phyloP scores from a whole-genome alignment of 1,139 yeast genomes.

The Wickerhamomyces sp. region DNA sequence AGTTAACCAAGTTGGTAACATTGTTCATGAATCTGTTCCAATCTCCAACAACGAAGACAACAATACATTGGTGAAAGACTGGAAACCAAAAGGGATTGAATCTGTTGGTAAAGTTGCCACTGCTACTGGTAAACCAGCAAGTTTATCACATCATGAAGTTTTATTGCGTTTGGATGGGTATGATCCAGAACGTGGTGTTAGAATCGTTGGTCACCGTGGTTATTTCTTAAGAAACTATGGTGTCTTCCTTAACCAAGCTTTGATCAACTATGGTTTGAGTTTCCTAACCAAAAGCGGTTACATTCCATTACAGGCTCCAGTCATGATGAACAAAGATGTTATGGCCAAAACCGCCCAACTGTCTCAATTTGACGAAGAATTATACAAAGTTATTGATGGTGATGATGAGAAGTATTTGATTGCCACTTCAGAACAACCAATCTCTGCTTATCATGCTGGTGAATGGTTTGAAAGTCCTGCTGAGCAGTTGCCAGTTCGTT shows the following conservation, averaged over 20 bases:
- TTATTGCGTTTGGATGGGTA: conserved; percentile 92
- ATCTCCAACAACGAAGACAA: conserved; percentile 85
- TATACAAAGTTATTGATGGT: conserved; percentile 95
- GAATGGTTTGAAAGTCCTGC: conserved; percentile 99
- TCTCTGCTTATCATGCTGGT: conserved; percentile 93
- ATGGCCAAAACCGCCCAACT: conserved; percentile 99
- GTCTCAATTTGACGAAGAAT: conserved; percentile 96
- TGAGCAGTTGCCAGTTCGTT: conserved; percentile 92
- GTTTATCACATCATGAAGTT: conserved; percentile 91
- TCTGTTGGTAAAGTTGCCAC: conserved; percentile 61
- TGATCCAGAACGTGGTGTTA: conserved; percentile 98
- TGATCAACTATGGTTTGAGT: conserved; percentile 89
- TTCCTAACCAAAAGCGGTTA: conserved; percentile 79
- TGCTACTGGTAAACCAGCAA: conserved; percentile 71
- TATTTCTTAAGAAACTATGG: conserved; percentile 93
- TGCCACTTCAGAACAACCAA: conserved; percentile 99
- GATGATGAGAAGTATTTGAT: conserved; percentile 95
- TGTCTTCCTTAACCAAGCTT: conserved; percentile 95
- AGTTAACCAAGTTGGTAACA: conserved; percentile 87
- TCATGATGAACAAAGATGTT: conserved; percentile 98
- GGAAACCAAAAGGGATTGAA: conserved; percentile 70
- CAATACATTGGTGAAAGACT: conserved; percentile 79
- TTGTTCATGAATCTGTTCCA: conserved; percentile 89
- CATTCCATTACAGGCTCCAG: conserved; percentile 95
- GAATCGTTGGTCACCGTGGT: conserved; percentile 98